Conservation (phyloP, 1,139 yeast species). For the Blastobotrys capitulatus region DNA sequence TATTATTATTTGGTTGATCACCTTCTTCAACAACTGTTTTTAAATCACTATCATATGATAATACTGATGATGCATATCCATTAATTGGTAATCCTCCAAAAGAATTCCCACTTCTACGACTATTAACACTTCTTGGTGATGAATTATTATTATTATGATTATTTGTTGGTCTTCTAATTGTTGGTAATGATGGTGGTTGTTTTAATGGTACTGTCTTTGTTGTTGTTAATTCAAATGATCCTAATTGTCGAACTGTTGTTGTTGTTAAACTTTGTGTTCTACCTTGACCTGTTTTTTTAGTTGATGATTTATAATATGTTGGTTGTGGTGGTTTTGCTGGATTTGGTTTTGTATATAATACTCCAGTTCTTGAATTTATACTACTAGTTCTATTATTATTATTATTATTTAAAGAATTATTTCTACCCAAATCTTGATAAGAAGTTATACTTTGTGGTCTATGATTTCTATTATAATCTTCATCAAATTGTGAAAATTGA, state of each 20-base stretch:
- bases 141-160: neutral
- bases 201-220: slow-evolving; percentile 7
- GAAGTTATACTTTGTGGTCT: slow-evolving; percentile 11
- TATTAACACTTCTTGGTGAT: neutral
- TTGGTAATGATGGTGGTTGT: neutral
- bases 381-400: neutral
- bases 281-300: slow-evolving; percentile 21
- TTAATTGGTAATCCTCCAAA: neutral
- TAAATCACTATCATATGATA: slow-evolving; percentile 32
- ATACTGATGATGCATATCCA: slow-evolving; percentile 24
- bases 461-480: neutral
- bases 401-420: neutral
- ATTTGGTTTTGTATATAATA: slow-evolving; percentile 6
- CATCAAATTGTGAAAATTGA: slow-evolving; percentile 4
- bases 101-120: neutral
- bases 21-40: slow-evolving; percentile 32
- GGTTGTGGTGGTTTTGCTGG: slow-evolving; percentile 17
- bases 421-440: neutral
- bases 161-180: neutral
- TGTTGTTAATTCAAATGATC: slow-evolving; percentile 34
- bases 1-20: neutral
- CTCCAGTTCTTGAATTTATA: neutral
- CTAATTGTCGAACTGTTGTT: slow-evolving; percentile 34
- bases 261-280: slow-evolving; percentile 37
- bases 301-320: neutral